Base-by-base conservation (phyloP, 2,329 filamentous ascomycete genomes). In the Clonostachys rhizophaga region DNA sequence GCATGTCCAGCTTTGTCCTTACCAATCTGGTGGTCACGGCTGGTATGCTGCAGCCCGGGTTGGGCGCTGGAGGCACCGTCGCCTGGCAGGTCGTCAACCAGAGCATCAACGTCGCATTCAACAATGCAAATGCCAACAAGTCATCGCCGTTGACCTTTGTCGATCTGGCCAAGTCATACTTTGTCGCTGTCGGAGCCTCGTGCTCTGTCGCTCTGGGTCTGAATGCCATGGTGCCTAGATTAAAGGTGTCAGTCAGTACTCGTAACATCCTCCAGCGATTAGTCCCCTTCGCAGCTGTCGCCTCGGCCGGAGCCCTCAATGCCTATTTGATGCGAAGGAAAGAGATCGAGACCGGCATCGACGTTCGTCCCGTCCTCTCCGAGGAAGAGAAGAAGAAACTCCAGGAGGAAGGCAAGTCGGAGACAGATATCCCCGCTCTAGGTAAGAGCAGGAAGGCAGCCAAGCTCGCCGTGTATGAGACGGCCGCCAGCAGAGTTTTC, bases 271-370 rank as follows among this genome's bases (percentile, higher is more conserved):
- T 97, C 4, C 78, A 83, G 47, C 85, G 94, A n/a, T 80, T 99
- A 9, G 91, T 97, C 7, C 94, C 94, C 24, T 99, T 99, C 62
- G 94, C 92, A 1, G 94, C 94, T 12, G 94, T 99, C 11, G 92
- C 92, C 33, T 88, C 84, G 49, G 94, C 94, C 5, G 91, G 91
- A 59, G 90, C 85, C 2, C 77, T 99, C 52, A 99, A 99, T 68
- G 94, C 96, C 24, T 95, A 96, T 69, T 80, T 99, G 47, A 99
- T 99, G 94, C 89, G 94, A 50, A 86, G 90, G 53, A 92, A 96
- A 67, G 94, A 99, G 72, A 97, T 99, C 58, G 81, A 88, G 60
- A 82, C 81, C 51, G 94, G 94, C 45, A 99, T 99, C 60, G 89
- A 97, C 66, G 83, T 99, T 36, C 96, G 86, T 67, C 91, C 91